A percentile compares a stretch with the other conserved stretches of the same genome.
Conservation (phyloP, 352 stramenopile species). For the Nothophytophthora sp. region DNA sequence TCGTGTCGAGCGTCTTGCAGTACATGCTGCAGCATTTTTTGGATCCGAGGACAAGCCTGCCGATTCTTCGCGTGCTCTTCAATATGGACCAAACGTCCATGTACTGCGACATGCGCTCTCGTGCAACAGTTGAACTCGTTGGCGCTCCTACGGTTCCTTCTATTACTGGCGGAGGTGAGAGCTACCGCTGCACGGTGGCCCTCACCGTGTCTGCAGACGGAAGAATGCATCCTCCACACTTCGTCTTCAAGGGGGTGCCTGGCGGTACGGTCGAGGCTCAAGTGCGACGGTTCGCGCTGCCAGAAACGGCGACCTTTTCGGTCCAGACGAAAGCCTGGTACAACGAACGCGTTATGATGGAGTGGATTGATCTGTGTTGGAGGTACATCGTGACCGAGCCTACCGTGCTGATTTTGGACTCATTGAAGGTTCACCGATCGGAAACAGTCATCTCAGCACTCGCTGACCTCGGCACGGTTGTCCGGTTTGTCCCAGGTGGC, state of each 20-base stretch:
- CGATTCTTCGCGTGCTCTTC: not conserved
- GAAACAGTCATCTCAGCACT: too few relatives aligned
- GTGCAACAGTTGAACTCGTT: not conserved
- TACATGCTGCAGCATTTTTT: not conserved
- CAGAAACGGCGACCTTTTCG: conserved; percentile 9
- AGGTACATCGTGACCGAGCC: conserved; percentile 5
- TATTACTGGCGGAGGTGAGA: not conserved
- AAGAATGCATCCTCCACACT: not conserved
- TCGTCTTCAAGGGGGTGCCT: not conserved
- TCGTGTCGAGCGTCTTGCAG: not conserved
- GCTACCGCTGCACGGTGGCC: not conserved
- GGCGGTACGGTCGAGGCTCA: too few relatives aligned
- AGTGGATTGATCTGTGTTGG: conserved; percentile 14
- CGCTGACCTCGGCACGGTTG: too few relatives aligned
- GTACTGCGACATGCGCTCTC: not conserved
- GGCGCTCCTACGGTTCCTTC: not conserved
- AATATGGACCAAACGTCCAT: conserved; percentile 1
- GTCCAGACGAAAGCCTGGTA: conserved; percentile 16
- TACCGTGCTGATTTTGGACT: too few relatives aligned
- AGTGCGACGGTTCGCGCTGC: too few relatives aligned
- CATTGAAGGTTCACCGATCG: too few relatives aligned
- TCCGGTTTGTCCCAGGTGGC: too few relatives aligned
- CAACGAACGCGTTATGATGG: conserved; percentile 13
- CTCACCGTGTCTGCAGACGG: not conserved
- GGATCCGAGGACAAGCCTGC: not conserved